Conservation (phyloP, 805 yeast species). For the Candida fluviatilis region DNA sequence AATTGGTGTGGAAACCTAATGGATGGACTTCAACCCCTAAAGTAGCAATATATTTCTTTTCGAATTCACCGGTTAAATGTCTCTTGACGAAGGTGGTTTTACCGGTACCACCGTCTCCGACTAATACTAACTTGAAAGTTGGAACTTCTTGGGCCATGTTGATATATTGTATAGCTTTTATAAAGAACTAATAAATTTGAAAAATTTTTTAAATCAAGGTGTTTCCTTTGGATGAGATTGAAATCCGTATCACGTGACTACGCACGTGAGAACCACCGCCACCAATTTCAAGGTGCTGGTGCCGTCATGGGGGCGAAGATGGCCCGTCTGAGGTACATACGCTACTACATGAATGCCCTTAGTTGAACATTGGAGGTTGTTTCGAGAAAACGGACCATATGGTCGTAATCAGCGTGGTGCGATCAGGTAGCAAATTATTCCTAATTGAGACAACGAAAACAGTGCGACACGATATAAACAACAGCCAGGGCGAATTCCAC, state of each 20-base stretch:
- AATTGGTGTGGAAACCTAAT: conserved; percentile 95
- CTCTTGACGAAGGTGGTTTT: conserved; percentile 99
- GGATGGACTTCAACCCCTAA: conserved; percentile 99
- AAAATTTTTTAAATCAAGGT: conserved; percentile 1
- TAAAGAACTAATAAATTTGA: not conserved
- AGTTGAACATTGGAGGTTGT: too few species aligned
- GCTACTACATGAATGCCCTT: too few species aligned
- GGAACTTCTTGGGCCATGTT: conserved; percentile 80
- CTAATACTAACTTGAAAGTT: conserved; percentile 95
- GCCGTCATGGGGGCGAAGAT: too few species aligned
- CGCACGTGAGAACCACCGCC: conserved; percentile 4
- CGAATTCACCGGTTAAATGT: conserved; percentile 99
- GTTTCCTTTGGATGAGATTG: conserved; percentile 1
- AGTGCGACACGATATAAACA: too few species aligned
- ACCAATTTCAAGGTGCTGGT: too few species aligned
- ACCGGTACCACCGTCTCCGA: conserved; percentile 99
- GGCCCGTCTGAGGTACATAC: too few species aligned
- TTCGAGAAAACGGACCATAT: too few species aligned
- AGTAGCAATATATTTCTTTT: conserved; percentile 97
- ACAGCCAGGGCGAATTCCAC: too few species aligned
- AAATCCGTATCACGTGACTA: not conserved
- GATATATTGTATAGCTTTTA: conserved; percentile 13
- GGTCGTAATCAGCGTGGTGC: too few species aligned
- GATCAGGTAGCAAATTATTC: too few species aligned
- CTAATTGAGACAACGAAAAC: too few species aligned